phyloP scores from a whole-genome alignment of 192 early-diverging fungal species.

The Coemansia sp. region DNA sequence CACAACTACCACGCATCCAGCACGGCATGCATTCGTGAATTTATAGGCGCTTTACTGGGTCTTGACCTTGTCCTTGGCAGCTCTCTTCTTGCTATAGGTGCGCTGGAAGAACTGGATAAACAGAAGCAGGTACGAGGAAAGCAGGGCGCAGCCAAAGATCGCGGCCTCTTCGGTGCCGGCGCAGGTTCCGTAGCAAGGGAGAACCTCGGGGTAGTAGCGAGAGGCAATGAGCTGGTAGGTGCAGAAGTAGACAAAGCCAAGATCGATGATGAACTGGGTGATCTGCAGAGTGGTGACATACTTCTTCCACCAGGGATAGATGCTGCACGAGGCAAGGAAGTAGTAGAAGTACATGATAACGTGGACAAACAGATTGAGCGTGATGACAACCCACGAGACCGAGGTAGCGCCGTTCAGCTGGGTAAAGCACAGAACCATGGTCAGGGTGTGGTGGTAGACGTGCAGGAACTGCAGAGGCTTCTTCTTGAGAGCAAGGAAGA shows the following conservation, averaged over 20 bases:
- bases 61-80: slow-evolving; percentile 43
- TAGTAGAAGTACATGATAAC: slow-evolving; percentile 95
- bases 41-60: slow-evolving; percentile 28
- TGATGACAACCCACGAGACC: slow-evolving; percentile 53
- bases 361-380: slow-evolving; percentile 84
- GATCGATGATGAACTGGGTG: slow-evolving; percentile 84
- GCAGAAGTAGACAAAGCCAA: slow-evolving; percentile 80
- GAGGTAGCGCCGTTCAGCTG: slow-evolving; percentile 68
- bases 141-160: slow-evolving; percentile 71
- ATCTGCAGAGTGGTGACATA: slow-evolving; percentile 92
- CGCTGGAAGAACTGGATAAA: slow-evolving; percentile 88
- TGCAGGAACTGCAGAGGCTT: slow-evolving; percentile 85
- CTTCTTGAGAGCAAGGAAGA: slow-evolving; percentile 82
- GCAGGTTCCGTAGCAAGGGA: too few relatives aligned
- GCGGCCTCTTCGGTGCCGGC: slow-evolving; percentile 70
- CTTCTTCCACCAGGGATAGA: slow-evolving; percentile 90
- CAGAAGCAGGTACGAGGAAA: slow-evolving; percentile 78
- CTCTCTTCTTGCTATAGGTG: slow-evolving; percentile 67
- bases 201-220: too few relatives aligned
- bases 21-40: neutral
- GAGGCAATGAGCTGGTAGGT: slow-evolving; percentile 76
- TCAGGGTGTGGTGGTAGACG: slow-evolving; percentile 28
- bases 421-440: slow-evolving; percentile 63
- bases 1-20: neutral
- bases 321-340: slow-evolving; percentile 74